A percentile compares a stretch with the other conserved stretches of the same genome.
Conservation (phyloP, 495 filamentous ascomycete species). For the Darksidea phi region DNA sequence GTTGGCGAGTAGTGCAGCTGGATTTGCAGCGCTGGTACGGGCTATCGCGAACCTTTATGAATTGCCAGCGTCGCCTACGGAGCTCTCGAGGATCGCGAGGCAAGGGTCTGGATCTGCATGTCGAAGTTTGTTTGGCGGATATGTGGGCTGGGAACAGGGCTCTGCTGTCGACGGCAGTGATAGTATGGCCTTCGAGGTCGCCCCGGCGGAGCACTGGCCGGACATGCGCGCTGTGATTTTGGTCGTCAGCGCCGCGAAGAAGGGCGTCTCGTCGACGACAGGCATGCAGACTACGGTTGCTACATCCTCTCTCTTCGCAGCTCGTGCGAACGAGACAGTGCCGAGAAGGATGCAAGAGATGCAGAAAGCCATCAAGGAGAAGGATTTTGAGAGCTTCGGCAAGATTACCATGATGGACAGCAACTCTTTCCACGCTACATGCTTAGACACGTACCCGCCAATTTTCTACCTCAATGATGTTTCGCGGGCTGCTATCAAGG, state of each 20-base stretch:
- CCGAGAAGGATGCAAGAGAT: slow-evolving; percentile 83
- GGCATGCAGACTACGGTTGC: slow-evolving; percentile 96
- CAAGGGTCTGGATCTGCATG: slow-evolving; percentile 95
- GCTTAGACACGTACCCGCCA: slow-evolving; percentile 89
- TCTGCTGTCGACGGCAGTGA: slow-evolving; percentile 71
- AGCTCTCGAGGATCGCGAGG: slow-evolving; percentile 85
- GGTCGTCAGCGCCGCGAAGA: slow-evolving; percentile 89
- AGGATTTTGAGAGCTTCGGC: slow-evolving; percentile 84
- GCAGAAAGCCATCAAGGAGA: slow-evolving; percentile 71
- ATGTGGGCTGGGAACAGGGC: slow-evolving; percentile 89
- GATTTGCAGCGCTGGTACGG: slow-evolving; percentile 90
- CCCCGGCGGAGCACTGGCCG: slow-evolving; percentile 85
- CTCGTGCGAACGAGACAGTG: slow-evolving; percentile 70
- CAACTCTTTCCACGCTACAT: slow-evolving; percentile 94
- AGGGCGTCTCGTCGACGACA: slow-evolving; percentile 83
- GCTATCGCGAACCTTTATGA: slow-evolving; percentile 90
- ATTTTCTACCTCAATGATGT: slow-evolving; percentile 99
- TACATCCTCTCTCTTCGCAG: slow-evolving; percentile 77
- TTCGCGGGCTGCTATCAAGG: slow-evolving; percentile 74
- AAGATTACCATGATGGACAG: slow-evolving; percentile 92
- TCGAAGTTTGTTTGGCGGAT: slow-evolving; percentile 86
- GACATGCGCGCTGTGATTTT: slow-evolving; percentile 88
- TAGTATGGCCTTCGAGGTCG: slow-evolving; percentile 80
- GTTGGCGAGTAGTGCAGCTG: slow-evolving; percentile 86
- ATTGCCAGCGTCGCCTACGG: slow-evolving; percentile 70